Evolutionary conservation across 176 grass and related monocot genomes (phyloP), one percentile per base, ranked within the genome.

Genomic region (Phragmites australis): DNA sequence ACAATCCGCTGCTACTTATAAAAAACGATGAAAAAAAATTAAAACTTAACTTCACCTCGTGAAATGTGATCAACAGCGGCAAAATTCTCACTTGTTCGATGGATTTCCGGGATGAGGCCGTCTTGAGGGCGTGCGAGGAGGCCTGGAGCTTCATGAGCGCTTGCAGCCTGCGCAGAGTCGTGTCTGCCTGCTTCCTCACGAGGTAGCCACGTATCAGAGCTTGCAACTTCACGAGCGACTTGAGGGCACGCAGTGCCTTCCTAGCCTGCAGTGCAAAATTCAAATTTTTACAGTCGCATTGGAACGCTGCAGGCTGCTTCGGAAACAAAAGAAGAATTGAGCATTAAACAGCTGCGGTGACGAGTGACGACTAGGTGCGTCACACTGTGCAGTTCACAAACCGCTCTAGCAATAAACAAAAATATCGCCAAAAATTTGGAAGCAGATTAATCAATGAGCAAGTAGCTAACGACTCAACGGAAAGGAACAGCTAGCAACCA

Each of bases 201-300:
- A 99, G 86, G 80, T 86, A 95, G 62, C 96, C 93, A 27, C 92
- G 88, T 1, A 95, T 88, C 30, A 99, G 84, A 4, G 96, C 96
- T 44, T 99, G 96, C 19, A 99, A 56, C 89, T 95, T 99, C 8
- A 99, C 96, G 1, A 99, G 81, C 9, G 90, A 90, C 73, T 71
- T 95, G 42, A 99, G 90, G 13, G 96, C 96, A 0, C 93, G 86
- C 15, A 99, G 90, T 8, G 96, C 96, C 77, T 91, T 99, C 78
- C 89, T 81, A 19, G 96, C 96, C 96, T 99, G 89, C 37, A 9
- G 30, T 17, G 30, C 22, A 71, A 77, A 66, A 11, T 91, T 70
- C 31, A 88, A 81, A 85, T 22, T 55, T 70, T 69, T 39, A 78
- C 57, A 11, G 8, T 43, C 29, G 40, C 74, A 30, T 78, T 18